These are phyloP conservation scores for Tolypocladium ovalisporum DNA, from an alignment of 2,329 filamentous ascomycete species.

Conservation along the genomic window DNA sequence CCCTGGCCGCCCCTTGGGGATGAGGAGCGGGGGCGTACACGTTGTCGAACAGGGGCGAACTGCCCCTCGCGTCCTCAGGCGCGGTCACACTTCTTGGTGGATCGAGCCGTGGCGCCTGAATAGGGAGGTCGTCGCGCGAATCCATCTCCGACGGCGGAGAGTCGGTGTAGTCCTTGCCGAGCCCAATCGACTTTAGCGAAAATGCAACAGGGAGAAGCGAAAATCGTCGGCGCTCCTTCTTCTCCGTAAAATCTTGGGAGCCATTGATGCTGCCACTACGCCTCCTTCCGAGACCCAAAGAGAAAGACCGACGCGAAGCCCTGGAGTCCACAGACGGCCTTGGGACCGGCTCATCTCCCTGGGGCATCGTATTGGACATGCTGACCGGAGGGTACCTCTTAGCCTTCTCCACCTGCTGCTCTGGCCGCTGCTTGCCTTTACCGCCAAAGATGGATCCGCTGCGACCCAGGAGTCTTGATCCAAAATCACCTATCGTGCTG, in stretches of 20 bases:
- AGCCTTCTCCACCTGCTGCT: constrained; percentile 45
- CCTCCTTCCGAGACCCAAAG: constrained; percentile 59
- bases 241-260: constrained; percentile 46
- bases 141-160: constrained; percentile 30
- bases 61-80: constrained; percentile 23
- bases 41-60: constrained; percentile 28
- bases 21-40: constrained; percentile 25
- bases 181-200: constrained; percentile 52
- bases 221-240: constrained; percentile 52
- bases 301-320: constrained; percentile 57
- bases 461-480: constrained; percentile 75
- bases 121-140: constrained; percentile 42
- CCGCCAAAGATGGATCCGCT: constrained; percentile 73
- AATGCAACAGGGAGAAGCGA: constrained; percentile 57
- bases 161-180: constrained; percentile 38
- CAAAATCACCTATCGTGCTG: constrained; percentile 68
- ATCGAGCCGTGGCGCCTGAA: constrained; percentile 30
- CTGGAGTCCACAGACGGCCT: constrained; percentile 62
- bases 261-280: constrained; percentile 53
- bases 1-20: constrained; percentile 19
- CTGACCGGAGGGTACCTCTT: constrained; percentile 82
- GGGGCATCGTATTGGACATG: constrained; percentile 64
- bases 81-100: constrained; percentile 21
- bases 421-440: constrained; percentile 39
- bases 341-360: constrained; percentile 36